phyloP scores from a whole-genome alignment of 805 yeast genomes.

The Hanseniaspora guilliermondii region DNA sequence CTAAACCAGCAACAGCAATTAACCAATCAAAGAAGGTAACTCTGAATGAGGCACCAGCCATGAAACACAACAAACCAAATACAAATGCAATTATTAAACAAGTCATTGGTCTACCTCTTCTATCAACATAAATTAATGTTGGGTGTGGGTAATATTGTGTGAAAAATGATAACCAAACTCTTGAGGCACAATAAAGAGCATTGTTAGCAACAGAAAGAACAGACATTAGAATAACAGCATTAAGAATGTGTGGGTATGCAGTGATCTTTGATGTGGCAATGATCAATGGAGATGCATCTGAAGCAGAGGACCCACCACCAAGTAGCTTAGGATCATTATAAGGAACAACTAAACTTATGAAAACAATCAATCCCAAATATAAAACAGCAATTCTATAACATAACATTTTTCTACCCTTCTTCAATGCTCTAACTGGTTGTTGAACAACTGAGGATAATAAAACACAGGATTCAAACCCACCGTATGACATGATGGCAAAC shows the following conservation, averaged over 20 bases:
- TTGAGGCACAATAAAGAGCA: constrained; percentile 62
- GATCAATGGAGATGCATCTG: constrained; percentile 57
- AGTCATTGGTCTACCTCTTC: constrained; percentile 47
- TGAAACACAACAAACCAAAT: constrained; percentile 51
- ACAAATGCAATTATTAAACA: constrained; percentile 42
- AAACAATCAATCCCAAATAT: constrained; percentile 36
- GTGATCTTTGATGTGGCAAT: constrained; percentile 43
- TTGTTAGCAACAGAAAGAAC: constrained; percentile 76
- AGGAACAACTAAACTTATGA: constrained; percentile 45
- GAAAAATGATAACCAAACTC: constrained; percentile 43
- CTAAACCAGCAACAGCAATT: constrained; percentile 47
- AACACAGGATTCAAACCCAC: constrained; percentile 51
- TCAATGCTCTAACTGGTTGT: constrained; percentile 44
- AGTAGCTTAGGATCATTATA: constrained; percentile 33
- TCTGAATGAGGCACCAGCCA: constrained; percentile 49
- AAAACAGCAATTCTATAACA: constrained; percentile 43
- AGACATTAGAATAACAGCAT: constrained; percentile 63
- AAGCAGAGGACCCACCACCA: constrained; percentile 34
- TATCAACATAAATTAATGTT: constrained; percentile 41
- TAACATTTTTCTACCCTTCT: constrained; percentile 44
- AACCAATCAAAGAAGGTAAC: constrained; percentile 53
- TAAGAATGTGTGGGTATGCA: constrained; percentile 62
- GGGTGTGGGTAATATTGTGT: constrained; percentile 31
- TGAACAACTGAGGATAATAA: constrained; percentile 47
- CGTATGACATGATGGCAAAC: constrained; percentile 49